A percentile compares a stretch with the other conserved stretches of the same genome.
These are phyloP conservation scores for Colletotrichum sp. DNA, from an alignment of 2,329 filamentous ascomycete genomes.

Conservation along the genomic window DNA sequence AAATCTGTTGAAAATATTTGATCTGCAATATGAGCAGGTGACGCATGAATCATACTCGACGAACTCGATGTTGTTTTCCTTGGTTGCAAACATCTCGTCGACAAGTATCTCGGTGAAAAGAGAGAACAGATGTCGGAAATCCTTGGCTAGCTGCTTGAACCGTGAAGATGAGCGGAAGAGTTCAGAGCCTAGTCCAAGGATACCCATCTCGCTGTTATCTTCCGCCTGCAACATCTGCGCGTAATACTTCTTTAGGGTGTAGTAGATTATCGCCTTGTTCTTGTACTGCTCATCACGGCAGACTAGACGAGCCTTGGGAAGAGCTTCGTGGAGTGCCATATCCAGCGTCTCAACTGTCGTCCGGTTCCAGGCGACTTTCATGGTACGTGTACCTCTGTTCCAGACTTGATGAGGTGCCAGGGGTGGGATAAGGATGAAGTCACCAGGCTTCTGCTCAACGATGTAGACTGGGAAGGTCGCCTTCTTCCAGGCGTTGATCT, in stretches of 20 bases:
- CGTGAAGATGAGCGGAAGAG: constrained; percentile 45
- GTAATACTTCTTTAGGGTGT: constrained; percentile 80
- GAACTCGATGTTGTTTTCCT: constrained; percentile 75
- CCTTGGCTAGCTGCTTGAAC: constrained; percentile 75
- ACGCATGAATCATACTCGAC: constrained; percentile 88
- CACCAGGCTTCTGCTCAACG: constrained; percentile 87
- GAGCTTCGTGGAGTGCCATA: constrained; percentile 82
- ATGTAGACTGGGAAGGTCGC: constrained; percentile 93
- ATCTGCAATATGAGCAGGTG: constrained; percentile 93
- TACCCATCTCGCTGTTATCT: constrained; percentile 48
- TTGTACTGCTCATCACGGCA: constrained; percentile 99
- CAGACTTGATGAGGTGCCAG: constrained; percentile 96
- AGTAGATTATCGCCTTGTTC: constrained; percentile 95
- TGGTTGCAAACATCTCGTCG: constrained; percentile 82
- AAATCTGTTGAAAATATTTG: constrained; percentile 97
- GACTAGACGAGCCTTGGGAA: constrained; percentile 87
- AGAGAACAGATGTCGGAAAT: constrained; percentile 81
- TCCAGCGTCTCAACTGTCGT: constrained; percentile 92
- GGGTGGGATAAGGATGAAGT: constrained; percentile 93
- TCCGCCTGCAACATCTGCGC: constrained; percentile 64
- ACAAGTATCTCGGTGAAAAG: constrained; percentile 82
- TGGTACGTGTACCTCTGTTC: constrained; percentile 94
- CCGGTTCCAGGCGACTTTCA: constrained; percentile 98
- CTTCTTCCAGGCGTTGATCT: constrained; percentile 93
- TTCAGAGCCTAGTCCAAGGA: constrained; percentile 53